Percentiles rank a stretch among this genome's conserved stretches.
Conservation (phyloP, 805 yeast genomes). For the Pichia manshurica region DNA sequence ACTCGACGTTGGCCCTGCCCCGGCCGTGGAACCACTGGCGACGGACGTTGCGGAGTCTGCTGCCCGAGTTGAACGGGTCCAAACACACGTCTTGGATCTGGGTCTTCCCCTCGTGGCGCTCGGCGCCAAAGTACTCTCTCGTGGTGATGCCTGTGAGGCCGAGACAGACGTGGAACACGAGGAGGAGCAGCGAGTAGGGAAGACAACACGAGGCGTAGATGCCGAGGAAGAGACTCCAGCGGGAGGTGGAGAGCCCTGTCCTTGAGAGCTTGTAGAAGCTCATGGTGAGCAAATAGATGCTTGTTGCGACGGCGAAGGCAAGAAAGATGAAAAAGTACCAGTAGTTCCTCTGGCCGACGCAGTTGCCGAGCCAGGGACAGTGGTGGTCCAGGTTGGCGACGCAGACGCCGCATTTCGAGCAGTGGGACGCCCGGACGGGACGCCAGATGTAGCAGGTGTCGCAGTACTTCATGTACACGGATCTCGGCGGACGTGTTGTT, state of each 20-base stretch:
- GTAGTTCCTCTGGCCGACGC: conserved; percentile 72
- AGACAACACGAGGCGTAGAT: conserved; percentile 41
- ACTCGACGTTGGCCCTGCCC: conserved; percentile 31
- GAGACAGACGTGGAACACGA: conserved; percentile 49
- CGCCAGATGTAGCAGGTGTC: conserved; percentile 66
- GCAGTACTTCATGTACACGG: conserved; percentile 41
- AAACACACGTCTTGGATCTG: conserved; percentile 28
- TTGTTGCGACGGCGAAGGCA: conserved; percentile 30
- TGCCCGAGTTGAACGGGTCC: conserved; percentile 35
- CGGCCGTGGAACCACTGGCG: conserved; percentile 34
- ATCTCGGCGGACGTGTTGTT: no score
- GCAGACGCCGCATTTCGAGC: conserved; percentile 64
- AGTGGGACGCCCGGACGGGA: conserved; percentile 71
- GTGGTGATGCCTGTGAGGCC: conserved; percentile 61
- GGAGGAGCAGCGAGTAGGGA: conserved; percentile 52
- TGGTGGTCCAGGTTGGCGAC: conserved; percentile 59
- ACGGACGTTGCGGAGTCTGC: conserved; percentile 28
- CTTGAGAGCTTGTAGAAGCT: conserved; percentile 26
- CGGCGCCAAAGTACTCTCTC: conserved; percentile 57
- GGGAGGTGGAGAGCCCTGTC: conserved; percentile 24
- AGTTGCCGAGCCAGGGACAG: conserved; percentile 61
- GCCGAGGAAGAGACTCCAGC: conserved; percentile 47
- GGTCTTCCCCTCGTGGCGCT: conserved; percentile 24
- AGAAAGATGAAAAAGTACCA: conserved; percentile 53
- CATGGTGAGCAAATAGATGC: conserved; percentile 26